phyloP scores from a whole-genome alignment of 2,329 filamentous ascomycete genomes.

The Knufia petricola region DNA sequence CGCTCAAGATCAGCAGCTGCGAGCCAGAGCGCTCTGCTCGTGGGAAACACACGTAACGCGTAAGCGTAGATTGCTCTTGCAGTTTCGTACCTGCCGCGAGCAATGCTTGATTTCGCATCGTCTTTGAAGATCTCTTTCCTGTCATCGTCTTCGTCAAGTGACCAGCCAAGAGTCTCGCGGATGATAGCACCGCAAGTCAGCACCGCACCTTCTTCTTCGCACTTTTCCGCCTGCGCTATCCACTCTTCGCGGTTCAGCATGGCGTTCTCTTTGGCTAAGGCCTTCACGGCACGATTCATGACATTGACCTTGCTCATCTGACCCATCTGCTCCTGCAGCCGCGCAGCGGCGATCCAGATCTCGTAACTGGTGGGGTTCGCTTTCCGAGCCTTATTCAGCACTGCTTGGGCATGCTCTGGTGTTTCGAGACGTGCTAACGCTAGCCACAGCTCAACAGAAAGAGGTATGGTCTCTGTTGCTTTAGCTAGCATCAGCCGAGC shows the following conservation, averaged over 20 bases:
- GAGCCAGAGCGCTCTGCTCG: conserved; percentile 79
- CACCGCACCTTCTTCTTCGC: conserved; percentile 80
- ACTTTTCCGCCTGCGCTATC: conserved; percentile 89
- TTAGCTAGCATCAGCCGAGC: conserved; percentile 84
- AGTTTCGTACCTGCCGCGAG: conserved; percentile 75
- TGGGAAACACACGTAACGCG: conserved; percentile 78
- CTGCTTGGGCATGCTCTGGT: conserved; percentile 84
- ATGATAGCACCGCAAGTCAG: conserved; percentile 85
- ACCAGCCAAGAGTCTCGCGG: conserved; percentile 84
- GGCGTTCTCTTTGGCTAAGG: conserved; percentile 78
- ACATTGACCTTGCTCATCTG: conserved; percentile 73
- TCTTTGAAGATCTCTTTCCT: conserved; percentile 94
- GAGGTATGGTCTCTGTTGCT: conserved; percentile 86
- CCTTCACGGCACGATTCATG: conserved; percentile 87
- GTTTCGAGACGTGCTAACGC: conserved; percentile 82
- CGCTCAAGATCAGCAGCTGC: conserved; percentile 86
- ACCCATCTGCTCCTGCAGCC: conserved; percentile 82
- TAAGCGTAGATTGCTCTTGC: conserved; percentile 91
- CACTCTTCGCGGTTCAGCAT: conserved; percentile 98
- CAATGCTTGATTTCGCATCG: conserved; percentile 74
- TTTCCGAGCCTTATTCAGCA: conserved; percentile 90
- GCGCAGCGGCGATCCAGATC: conserved; percentile 90
- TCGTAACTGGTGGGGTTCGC: conserved; percentile 87
- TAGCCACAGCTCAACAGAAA: conserved; percentile 91
- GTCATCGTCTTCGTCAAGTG: conserved; percentile 90